Percentiles rank a stretch among this genome's conserved stretches.
These are phyloP conservation scores for Cyphellophora europaea DNA, from an alignment of 2,329 filamentous ascomycete species.

Conservation along the genomic window DNA sequence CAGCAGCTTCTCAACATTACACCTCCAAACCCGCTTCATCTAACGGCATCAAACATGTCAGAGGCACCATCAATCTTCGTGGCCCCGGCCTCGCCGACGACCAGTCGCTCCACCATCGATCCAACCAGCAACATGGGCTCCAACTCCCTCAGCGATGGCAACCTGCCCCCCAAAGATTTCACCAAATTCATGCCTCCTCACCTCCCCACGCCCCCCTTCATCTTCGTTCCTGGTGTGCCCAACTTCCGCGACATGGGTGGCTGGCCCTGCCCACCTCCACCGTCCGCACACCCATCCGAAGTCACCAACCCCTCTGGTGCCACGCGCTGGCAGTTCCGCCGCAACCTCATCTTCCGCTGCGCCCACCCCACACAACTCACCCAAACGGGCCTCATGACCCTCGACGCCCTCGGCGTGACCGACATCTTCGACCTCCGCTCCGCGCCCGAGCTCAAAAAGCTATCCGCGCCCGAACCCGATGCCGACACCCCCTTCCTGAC, in stretches of 20 bases:
- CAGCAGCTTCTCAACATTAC: too few species aligned
- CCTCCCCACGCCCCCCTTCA: constrained; percentile 19
- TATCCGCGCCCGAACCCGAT: constrained; percentile 24
- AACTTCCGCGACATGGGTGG: constrained; percentile 64
- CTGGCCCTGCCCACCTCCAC: constrained; percentile 29
- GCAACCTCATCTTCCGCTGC: constrained; percentile 54
- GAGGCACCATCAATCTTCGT: neutral
- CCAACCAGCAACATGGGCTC: neutral
- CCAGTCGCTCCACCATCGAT: neutral
- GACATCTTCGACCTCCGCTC: constrained; percentile 62
- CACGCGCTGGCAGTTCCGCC: constrained; percentile 30
- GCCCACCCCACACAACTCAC: constrained; percentile 56
- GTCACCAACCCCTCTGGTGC: constrained; percentile 1
- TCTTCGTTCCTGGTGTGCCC: constrained; percentile 45
- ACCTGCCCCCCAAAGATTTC: constrained; percentile 8
- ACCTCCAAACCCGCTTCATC: too few species aligned
- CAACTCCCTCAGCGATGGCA: neutral
- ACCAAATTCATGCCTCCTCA: constrained; percentile 13
- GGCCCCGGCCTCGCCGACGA: neutral
- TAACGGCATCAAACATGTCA: too few species aligned
- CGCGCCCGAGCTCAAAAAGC: constrained; percentile 25
- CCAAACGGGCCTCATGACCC: constrained; percentile 40
- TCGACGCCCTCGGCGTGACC: constrained; percentile 49
- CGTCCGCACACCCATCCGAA: neutral
- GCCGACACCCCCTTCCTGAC: constrained; percentile 18